Conservation (phyloP, 169 alveolate genomes). For the Plasmodium malariae region DNA sequence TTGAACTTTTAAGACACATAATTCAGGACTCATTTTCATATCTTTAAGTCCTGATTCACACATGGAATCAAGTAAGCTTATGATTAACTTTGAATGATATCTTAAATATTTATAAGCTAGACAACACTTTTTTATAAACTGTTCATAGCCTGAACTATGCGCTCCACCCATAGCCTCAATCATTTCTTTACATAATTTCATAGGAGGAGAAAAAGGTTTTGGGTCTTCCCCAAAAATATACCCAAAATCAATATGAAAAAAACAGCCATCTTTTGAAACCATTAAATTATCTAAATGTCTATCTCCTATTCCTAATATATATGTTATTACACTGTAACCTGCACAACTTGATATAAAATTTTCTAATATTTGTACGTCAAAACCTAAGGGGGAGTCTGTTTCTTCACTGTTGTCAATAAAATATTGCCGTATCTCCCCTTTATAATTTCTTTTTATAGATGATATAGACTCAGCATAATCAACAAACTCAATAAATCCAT, state of each 20-base stretch:
- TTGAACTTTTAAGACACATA: constrained; percentile 79
- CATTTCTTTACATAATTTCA: constrained; percentile 81
- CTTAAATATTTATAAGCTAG: constrained; percentile 88
- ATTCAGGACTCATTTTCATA: constrained; percentile 82
- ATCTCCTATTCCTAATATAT: constrained; percentile 99
- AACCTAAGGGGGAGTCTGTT: constrained; percentile 46
- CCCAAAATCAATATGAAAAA: constrained; percentile 99
- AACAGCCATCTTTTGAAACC: constrained; percentile 93
- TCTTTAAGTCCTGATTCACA: constrained; percentile 95
- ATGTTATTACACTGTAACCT: constrained; percentile 97
- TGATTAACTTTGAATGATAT: constrained; percentile 90
- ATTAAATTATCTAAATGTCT: constrained; percentile 98
- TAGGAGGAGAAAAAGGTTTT: constrained; percentile 80
- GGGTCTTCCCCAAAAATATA: constrained; percentile 95
- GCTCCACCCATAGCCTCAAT: constrained; percentile 93
- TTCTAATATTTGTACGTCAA: constrained; percentile 83
- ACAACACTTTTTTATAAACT: constrained; percentile 85
- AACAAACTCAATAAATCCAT: constrained; percentile 89
- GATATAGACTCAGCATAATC: constrained; percentile 70
- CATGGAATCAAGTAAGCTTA: constrained; percentile 93
- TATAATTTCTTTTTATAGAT: constrained; percentile 72
- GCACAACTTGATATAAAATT: constrained; percentile 97
- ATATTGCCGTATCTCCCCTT: constrained; percentile 77
- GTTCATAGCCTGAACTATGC: constrained; percentile 89
- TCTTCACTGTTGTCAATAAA: constrained; percentile 42